Conservation (phyloP, 2,329 filamentous ascomycete species). For the Epichloe gansuensis region DNA sequence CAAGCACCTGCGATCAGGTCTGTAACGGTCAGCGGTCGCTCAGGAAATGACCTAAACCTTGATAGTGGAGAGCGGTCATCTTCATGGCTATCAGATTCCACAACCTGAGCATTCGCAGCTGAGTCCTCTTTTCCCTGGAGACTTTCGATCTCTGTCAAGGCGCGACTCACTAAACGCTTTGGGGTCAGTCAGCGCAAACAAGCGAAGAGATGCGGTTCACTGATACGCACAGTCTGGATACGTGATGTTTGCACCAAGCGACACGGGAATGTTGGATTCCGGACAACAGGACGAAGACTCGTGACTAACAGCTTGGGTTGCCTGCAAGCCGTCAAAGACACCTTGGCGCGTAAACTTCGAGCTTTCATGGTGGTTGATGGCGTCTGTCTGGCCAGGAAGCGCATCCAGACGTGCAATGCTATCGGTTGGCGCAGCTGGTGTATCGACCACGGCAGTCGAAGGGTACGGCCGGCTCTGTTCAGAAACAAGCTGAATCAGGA, state of each 20-base stretch:
- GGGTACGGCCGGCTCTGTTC: conserved; percentile 4
- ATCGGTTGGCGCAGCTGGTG: neutral
- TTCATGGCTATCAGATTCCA: conserved; percentile 3
- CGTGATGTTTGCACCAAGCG: conserved; percentile 18
- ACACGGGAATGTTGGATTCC: conserved; percentile 1
- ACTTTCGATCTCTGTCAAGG: conserved; percentile 17
- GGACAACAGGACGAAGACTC: neutral
- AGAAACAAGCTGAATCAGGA: conserved; percentile 23
- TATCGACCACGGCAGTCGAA: neutral
- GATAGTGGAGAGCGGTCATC: conserved; percentile 49
- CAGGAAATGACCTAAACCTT: conserved; percentile 64
- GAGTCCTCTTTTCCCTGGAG: conserved; percentile 6
- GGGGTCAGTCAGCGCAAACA: conserved; percentile 42
- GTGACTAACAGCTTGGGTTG: neutral
- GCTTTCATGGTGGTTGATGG: neutral
- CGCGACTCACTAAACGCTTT: conserved; percentile 52
- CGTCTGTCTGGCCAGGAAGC: conserved; percentile 1
- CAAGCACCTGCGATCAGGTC: conserved; percentile 82
- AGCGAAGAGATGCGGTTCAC: neutral
- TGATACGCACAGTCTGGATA: conserved; percentile 41
- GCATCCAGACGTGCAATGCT: neutral
- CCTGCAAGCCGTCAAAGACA: neutral
- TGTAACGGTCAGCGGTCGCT: conserved; percentile 71
- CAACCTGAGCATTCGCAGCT: neutral
- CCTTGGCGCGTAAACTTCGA: neutral